Evolutionary conservation across 2,329 filamentous ascomycete species (phyloP), one percentile per base, ranked within the genome.

Genomic region (Teratosphaeria zuluensis): DNA sequence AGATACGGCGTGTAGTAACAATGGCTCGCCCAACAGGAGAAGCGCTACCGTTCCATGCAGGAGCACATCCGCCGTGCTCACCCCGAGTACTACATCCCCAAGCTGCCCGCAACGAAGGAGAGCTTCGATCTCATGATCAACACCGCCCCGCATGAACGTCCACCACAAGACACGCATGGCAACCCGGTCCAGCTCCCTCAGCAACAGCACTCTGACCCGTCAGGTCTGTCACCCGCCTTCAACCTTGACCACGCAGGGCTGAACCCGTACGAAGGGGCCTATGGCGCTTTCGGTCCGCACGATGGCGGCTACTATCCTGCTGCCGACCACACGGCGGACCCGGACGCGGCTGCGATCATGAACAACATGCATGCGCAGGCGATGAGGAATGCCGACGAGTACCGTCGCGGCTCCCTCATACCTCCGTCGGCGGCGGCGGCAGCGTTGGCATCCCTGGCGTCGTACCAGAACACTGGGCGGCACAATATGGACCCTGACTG

Each of bases 61-160:
- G 94, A 99, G 82, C 94, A 99, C 73, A 97, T 99, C 70, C 90
- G 94, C 69, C 87, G 94, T 75, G 92, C 94, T 66, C 94, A 99
- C 74, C 92, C 92, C 62, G 91, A 95, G 74, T 88, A 96, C 75
- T 97, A 97, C 78, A 95, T 99, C 68, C 87, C 94, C 55, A 96
- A 97, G 83, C 88, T 97, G 68, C 92, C 94, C 66, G 94, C 94
- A 54, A 99, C 92, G 67, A 92, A 96, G 76, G 92, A 97, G 77
- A 96, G 91, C 85, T 96, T 99, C 76, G 80, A 89, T 70, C 81
- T 96, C 74, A 97, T 97, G 94, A 90, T 97, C 75, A 95, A 86
- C 74, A 91, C 90, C 65, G 88, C 90, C 63, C 92, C 89, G 11
- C 86, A 87, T 62, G 86, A 90, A 73, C 83, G 83, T 69, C 83